Base-by-base conservation (phyloP, 352 stramenopile species). In the Phytophthora hibernalis region DNA sequence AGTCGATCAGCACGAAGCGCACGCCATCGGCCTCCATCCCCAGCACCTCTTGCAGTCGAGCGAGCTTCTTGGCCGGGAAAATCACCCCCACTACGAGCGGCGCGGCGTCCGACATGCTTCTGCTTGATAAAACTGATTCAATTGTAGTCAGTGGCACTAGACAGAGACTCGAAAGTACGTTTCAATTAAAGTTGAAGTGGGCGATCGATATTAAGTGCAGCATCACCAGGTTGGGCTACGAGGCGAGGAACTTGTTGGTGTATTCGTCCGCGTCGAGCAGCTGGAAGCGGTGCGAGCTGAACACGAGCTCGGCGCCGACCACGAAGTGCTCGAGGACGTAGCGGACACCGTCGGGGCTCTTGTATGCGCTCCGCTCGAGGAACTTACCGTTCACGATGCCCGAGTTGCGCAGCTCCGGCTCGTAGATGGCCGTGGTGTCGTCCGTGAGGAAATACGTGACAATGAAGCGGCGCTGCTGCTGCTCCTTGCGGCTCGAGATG, bases 321-420 rank as follows among this genome's bases (percentile, higher is more conserved):
- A 64, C 44, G 52, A 92, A 89, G 64, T 93, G 74, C 21, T 76
- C 68, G 44, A 93, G 74, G 20, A 68, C 54, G 61, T 90, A 93
- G 26, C 76, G 72, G 49, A 75, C 62, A 24, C 86, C 86, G 43
- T 89, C 72, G 9, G 72, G 72, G 24, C 64, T 79, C 60, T 93
- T 93, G 73, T 93, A 92, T 2, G 63, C 58, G 3, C 87, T 83
- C 16, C 88, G 84, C 56, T 96, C 88, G 33, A 96, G 82, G 68
- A 95, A 96, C 54, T 94, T 93, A 68, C 85, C 87, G 43, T 85
- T 86, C n/a, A 91, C 76, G 48, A 93, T 73, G 38, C 88, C 88
- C 30, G 83, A 91, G 71, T 95, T 96, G 65, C 82, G 83, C 54
- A 82, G 56, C 56, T 92, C 81, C 1, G 82, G 84, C 59, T 96